Evolutionary conservation across 2,329 filamentous ascomycete species (phyloP).

Genomic region (Fusarium anthophilum): DNA sequence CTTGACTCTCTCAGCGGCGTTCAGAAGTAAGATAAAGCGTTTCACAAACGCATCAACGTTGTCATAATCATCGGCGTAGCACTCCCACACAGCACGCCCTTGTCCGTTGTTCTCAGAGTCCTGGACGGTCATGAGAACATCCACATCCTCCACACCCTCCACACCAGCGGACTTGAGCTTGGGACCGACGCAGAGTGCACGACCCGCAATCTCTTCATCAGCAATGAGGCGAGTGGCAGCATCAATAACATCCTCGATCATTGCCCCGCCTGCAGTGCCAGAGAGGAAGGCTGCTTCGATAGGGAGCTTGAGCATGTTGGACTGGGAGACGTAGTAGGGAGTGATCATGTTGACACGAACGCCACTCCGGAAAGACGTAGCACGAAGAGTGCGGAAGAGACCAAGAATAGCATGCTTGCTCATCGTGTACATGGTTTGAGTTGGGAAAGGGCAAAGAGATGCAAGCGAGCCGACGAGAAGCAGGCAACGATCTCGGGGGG

Average conservation of each 20-base stretch:
- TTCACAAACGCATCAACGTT: constrained; percentile 65
- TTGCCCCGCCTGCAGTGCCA: constrained; percentile 60
- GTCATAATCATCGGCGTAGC: constrained; percentile 67
- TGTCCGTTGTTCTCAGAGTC: constrained; percentile 50
- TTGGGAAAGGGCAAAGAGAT: constrained; percentile 57
- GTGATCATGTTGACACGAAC: constrained; percentile 72
- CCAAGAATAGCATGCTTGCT: constrained; percentile 75
- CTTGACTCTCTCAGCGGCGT: constrained; percentile 57
- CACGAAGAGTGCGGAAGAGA: constrained; percentile 67
- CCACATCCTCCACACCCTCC: constrained; percentile 47
- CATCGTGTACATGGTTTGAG: constrained; percentile 63
- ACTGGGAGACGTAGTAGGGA: constrained; percentile 73
- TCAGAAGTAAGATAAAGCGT: constrained; percentile 63
- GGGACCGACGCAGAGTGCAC: constrained; percentile 67
- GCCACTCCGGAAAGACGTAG: constrained; percentile 55
- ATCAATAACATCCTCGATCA: constrained; percentile 68
- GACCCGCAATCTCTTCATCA: constrained; percentile 64
- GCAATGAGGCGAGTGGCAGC: constrained; percentile 70
- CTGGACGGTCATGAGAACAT: constrained; percentile 32
- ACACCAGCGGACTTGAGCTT: constrained; percentile 50
- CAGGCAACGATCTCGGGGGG: constrained; percentile 63
- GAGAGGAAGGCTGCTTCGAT: constrained; percentile 62
- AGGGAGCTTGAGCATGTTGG: constrained; percentile 60
- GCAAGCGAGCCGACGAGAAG: constrained; percentile 72
- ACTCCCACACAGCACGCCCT: constrained; percentile 66